These are phyloP conservation scores for Sclerotinia subarctica DNA, from an alignment of 2,329 filamentous ascomycete species.

Conservation along the genomic window DNA sequence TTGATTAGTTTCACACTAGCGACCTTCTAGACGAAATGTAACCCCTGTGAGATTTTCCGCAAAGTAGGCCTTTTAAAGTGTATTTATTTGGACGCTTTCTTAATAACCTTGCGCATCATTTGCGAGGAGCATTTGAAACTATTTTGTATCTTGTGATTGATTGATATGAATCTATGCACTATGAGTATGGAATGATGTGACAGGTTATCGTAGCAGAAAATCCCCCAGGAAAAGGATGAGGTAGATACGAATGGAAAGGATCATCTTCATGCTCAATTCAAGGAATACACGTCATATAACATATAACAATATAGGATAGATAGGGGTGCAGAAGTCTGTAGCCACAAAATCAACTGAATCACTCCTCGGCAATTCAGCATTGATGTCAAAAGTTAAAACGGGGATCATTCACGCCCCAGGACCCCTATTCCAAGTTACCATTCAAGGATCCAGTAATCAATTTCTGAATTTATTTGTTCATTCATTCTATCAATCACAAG, in stretches of 20 bases:
- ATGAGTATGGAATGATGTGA: too few relatives aligned
- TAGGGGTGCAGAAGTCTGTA: neutral
- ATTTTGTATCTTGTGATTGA: neutral
- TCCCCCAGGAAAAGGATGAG: too few relatives aligned
- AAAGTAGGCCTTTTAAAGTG: neutral
- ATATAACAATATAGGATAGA: neutral
- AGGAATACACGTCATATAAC: neutral
- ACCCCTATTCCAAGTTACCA: constrained; percentile 1
- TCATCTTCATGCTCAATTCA: neutral
- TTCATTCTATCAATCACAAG: neutral
- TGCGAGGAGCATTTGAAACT: neutral
- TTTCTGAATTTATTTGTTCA: neutral
- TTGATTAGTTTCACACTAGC: neutral
- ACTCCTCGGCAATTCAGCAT: neutral
- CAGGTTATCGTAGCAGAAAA: neutral
- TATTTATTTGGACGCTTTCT: neutral
- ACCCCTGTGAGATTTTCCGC: neutral
- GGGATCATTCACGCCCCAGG: neutral
- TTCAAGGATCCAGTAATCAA: neutral
- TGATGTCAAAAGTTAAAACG: neutral
- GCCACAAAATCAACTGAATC: neutral
- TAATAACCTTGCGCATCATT: neutral
- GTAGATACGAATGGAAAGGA: neutral
- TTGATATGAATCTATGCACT: too few relatives aligned
- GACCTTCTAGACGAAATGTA: neutral